A percentile compares a stretch with the other conserved stretches of the same genome.
phyloP scores from a whole-genome alignment of 202 grass and related monocot genomes.

The Panicum hallii region DNA sequence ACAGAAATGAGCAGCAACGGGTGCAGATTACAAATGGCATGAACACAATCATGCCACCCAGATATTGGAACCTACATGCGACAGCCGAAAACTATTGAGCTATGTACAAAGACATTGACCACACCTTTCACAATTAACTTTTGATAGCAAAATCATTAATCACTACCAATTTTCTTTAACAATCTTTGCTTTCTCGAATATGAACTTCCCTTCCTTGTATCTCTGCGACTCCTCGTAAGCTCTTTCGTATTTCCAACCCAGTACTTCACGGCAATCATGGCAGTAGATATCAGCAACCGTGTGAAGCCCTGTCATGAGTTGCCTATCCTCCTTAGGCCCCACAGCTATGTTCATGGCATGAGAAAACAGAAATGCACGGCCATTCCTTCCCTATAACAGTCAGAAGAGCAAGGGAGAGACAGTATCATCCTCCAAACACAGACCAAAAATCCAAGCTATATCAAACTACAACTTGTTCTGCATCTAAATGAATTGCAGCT shows the following conservation, averaged over 20 bases:
- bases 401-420: slow-evolving; percentile 37
- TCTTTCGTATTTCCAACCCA: slow-evolving; percentile 85
- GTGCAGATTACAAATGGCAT: slow-evolving; percentile 50
- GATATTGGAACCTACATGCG: slow-evolving; percentile 32
- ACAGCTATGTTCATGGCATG: slow-evolving; percentile 81
- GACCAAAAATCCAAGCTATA: background rate
- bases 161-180: slow-evolving; percentile 77
- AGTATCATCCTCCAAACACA: slow-evolving; percentile 40
- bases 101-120: slow-evolving; percentile 52
- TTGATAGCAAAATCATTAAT: background rate
- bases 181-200: slow-evolving; percentile 88
- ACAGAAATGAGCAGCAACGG: slow-evolving; percentile 41
- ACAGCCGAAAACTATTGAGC: background rate
- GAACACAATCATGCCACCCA: slow-evolving; percentile 31
- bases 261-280: slow-evolving; percentile 68
- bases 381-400: slow-evolving; percentile 59
- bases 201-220: slow-evolving; percentile 91
- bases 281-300: slow-evolving; percentile 79
- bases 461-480: background rate
- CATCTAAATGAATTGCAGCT: slow-evolving; percentile 4
- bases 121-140: slow-evolving; percentile 26
- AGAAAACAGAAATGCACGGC: slow-evolving; percentile 77
- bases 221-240: slow-evolving; percentile 74
- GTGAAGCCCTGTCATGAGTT: slow-evolving; percentile 74
- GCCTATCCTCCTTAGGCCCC: slow-evolving; percentile 71